Percentiles rank a stretch among this genome's conserved stretches.
These are phyloP conservation scores for Fusarium caatingaense DNA, from an alignment of 2,329 filamentous ascomycete genomes.

Conservation along the genomic window DNA sequence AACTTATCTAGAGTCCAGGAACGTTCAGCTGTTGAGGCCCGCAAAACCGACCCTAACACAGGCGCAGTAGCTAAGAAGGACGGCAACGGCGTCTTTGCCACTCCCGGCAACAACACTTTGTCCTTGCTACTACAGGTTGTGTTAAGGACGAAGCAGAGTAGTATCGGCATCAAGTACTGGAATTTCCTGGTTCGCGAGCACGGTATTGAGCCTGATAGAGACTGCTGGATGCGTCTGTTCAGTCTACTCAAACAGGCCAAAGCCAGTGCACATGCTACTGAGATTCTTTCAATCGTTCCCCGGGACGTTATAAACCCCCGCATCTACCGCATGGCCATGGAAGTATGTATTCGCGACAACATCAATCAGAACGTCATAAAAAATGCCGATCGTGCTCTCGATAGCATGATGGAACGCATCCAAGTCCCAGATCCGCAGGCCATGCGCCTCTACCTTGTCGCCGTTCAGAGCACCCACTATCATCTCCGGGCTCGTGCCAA, in stretches of 20 bases:
- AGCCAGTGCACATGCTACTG: slow-evolving; percentile 70
- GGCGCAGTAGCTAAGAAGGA: slow-evolving; percentile 19
- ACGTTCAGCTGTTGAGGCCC: slow-evolving; percentile 11
- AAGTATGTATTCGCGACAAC: slow-evolving; percentile 79
- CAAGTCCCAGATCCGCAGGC: slow-evolving; percentile 61
- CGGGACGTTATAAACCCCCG: slow-evolving; percentile 56
- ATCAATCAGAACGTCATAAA: slow-evolving; percentile 77
- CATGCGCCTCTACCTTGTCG: slow-evolving; percentile 67
- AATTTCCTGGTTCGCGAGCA: slow-evolving; percentile 71
- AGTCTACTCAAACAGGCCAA: slow-evolving; percentile 73
- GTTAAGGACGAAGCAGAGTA: slow-evolving; percentile 67
- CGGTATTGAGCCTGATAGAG: slow-evolving; percentile 75
- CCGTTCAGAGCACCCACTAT: slow-evolving; percentile 62
- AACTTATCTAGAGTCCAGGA: slow-evolving; percentile 56
- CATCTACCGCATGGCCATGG: slow-evolving; percentile 79
- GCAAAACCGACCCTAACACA: slow-evolving; percentile 11
- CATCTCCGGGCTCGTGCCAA: slow-evolving; percentile 51
- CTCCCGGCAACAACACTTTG: slow-evolving; percentile 69
- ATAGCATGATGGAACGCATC: slow-evolving; percentile 65
- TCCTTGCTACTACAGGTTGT: slow-evolving; percentile 76
- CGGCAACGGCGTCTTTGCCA: slow-evolving; percentile 50
- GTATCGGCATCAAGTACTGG: slow-evolving; percentile 82
- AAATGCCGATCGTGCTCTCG: slow-evolving; percentile 73
- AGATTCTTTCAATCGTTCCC: slow-evolving; percentile 69
- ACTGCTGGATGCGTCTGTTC: slow-evolving; percentile 77